These are phyloP conservation scores for Chlorella sp. DNA, from an alignment of 139 green algal species.

Conservation along the genomic window DNA sequence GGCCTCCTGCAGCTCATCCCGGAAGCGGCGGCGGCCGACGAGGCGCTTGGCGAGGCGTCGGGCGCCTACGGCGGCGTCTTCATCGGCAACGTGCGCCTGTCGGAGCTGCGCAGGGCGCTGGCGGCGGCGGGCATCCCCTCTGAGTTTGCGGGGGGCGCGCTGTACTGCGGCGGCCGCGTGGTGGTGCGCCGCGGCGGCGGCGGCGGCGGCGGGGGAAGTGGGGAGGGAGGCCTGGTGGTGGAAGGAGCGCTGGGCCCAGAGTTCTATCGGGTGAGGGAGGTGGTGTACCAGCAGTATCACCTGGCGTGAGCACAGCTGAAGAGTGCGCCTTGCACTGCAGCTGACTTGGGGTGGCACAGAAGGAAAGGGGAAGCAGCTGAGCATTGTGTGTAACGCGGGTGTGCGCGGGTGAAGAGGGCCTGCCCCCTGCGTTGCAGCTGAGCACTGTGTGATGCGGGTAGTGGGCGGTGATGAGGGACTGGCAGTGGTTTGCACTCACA, in stretches of 20 bases:
- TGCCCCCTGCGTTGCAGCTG: no score
- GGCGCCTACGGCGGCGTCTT: slow-evolving; percentile 55
- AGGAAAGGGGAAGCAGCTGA: no score
- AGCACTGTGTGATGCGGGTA: no score
- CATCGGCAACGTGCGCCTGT: slow-evolving; percentile 64
- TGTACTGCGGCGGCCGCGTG: slow-evolving; percentile 57
- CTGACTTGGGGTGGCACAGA: no score
- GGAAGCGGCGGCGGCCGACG: not conserved
- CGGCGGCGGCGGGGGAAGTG: slow-evolving; percentile 3
- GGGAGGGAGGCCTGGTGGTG: slow-evolving; percentile 52
- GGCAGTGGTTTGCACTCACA: no score
- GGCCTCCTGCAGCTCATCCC: slow-evolving; percentile 41
- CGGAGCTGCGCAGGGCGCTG: slow-evolving; percentile 62
- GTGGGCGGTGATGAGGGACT: no score
- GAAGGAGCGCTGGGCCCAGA: slow-evolving; percentile 63
- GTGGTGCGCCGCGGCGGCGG: slow-evolving; percentile 44
- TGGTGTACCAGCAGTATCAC: slow-evolving; percentile 78
- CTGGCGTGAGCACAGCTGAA: slow-evolving; percentile 67
- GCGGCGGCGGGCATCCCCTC: slow-evolving; percentile 49
- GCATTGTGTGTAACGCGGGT: no score
- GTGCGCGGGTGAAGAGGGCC: no score
- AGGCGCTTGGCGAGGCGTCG: not conserved
- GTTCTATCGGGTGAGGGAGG: slow-evolving; percentile 63
- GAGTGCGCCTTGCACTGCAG: no score
- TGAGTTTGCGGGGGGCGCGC: slow-evolving; percentile 50